Base-by-base conservation (phyloP, 2,329 filamentous ascomycete genomes). In the Paraphaeosphaeria minitans region DNA sequence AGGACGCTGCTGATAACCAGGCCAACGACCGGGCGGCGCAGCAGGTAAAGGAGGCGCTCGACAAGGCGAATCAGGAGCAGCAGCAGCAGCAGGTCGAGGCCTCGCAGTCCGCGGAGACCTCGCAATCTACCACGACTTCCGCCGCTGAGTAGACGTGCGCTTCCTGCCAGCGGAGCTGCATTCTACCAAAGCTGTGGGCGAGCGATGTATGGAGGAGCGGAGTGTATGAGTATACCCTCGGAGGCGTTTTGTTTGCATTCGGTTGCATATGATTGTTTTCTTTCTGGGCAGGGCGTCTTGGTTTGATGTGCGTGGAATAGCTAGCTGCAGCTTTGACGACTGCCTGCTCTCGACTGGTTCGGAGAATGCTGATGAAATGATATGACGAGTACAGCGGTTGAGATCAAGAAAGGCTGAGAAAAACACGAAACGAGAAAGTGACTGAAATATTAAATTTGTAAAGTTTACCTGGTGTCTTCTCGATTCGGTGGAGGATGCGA, bases 1-100 rank as follows among this genome's bases (percentile, higher is more conserved):
- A 69, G 55, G 66, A 72, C 29, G 53, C 46, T 9, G 49, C 55
- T 14, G 69, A 73, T 55, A 72, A 65, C 54, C 39, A 68, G 49
- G 48, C 66, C 42, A 73, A 73, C 57, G 56, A 63, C 9, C 43
- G 63, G 47, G 58, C 64, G 43, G 69, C 69, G 19, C 56, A 37
- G 4, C 45, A 68, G 56, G 66, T 68, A 63, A 61, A 61, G 65
- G 51, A 63, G 59, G 58, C 59, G 21, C 55, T 68, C 7, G 61
- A 66, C 14, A 59, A 62, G 45, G 53, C 47, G 12, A 27, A 42
- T 27, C 59, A 41, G 16, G 45, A 59, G 13, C 53, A 64, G 47
- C 16, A 59, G 48, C 22, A 59, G 8, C 46, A 50, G 21, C 46
- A 61, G 29, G 37, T 53, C n/a, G 41, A 43, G 19, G 33, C 57